Evolutionary conservation across 2,329 filamentous ascomycete genomes (phyloP).

Genomic region (Thermothelomyces thermophilus): DNA sequence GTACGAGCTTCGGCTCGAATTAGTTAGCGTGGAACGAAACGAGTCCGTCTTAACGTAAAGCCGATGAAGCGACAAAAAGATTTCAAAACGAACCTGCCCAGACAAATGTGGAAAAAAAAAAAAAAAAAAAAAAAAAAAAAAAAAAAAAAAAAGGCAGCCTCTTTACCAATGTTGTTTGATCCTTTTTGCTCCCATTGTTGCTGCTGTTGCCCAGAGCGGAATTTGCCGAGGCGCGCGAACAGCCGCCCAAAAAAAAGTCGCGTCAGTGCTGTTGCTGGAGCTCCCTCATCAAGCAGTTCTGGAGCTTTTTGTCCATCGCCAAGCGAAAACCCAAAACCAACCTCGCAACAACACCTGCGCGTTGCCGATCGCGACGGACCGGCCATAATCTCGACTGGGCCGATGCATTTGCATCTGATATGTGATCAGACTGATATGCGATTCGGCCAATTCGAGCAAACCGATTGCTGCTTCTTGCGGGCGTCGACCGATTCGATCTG

Average conservation of each 20-base stretch:
- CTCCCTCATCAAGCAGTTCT: conserved; percentile 3
- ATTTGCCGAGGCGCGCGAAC: conserved; percentile 18
- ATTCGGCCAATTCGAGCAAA: conserved; percentile 26
- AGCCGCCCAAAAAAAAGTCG: conserved; percentile 16
- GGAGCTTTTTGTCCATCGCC: conserved; percentile 3
- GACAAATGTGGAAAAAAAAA: no score
- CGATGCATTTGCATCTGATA: neutral
- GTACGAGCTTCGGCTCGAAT: neutral
- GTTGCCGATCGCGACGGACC: neutral
- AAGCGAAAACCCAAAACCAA: conserved; percentile 1
- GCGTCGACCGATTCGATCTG: neutral
- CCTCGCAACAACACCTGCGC: conserved; percentile 1
- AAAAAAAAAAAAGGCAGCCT: neutral
- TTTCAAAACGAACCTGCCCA: no score
- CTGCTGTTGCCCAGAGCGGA: conserved; percentile 3
- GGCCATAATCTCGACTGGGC: neutral
- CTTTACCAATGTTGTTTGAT: no score
- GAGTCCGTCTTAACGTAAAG: neutral
- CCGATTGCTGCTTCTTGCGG: neutral
- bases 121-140: no score
- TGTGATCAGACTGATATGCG: neutral
- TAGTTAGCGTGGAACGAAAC: neutral
- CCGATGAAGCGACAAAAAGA: no score
- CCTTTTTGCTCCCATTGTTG: neutral
- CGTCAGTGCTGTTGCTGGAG: conserved; percentile 16